Base-by-base conservation (phyloP, 805 yeast genomes). In the Pichia scutulata region DNA sequence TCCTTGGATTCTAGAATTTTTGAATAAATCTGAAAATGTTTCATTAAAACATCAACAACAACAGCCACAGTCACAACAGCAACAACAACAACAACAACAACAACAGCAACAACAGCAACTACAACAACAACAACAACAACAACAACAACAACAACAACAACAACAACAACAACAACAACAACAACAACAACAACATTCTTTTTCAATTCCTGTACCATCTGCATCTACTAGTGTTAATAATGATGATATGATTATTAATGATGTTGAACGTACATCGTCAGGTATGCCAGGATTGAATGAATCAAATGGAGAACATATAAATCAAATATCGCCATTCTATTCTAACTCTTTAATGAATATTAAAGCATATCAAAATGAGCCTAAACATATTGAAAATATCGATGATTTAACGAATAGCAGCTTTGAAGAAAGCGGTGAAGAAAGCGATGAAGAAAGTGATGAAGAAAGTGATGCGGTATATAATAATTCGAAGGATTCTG, bases 1-100 rank as follows among this genome's bases (percentile, higher is more conserved):
- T 64, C 93, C 93, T 0, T 86, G 95, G 95, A 76, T 86, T 55
- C 63, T 56, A 40, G 69, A 68, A 47, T 67, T 61, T 43, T 45
- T 63, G 16, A 49, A 49, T 12, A 53, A 58, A 44, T 62, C 63
- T 25, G 71, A 70, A 42, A 46, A 50, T 39, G 68, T 25, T 62
- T 68, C 23, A 60, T 43, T 46, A 61, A 46, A 24, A 21, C 43
- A 52, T 21, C 52, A 55, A 7, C 43, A 45, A 36, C 42, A 50
- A 46, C 49, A 52, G 47, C 37, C 41, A 30, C 24, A 37, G 8
- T 12, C 10, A 8, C 16, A 19, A 13, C 24, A 12, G 22, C 26
- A 26, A 3, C 39, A n/a, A 10, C 7, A 2, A 16, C 19, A 39
- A n/a, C 39, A 21, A 22, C 26, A 39, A 39, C 10, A n/a, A 23